These are phyloP conservation scores for Fusarium scirpi DNA, from an alignment of 2,329 filamentous ascomycete species.

Conservation along the genomic window DNA sequence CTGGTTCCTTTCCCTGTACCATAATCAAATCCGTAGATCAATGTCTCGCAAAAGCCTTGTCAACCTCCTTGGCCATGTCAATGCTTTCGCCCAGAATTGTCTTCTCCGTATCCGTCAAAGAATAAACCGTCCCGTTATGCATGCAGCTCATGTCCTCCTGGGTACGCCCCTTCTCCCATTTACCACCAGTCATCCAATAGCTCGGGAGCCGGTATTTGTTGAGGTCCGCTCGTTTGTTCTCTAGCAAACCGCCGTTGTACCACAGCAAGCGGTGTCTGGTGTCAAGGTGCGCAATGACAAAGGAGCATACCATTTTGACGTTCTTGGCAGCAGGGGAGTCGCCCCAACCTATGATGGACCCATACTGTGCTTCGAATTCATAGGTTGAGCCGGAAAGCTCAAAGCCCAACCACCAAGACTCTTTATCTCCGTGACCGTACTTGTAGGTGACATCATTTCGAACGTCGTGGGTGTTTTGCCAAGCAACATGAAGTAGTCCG, in stretches of 20 bases:
- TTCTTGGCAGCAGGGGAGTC: not conserved
- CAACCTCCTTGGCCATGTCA: constrained; percentile 22
- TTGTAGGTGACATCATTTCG: constrained; percentile 55
- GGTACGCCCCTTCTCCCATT: constrained; percentile 50
- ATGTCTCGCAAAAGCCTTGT: not conserved
- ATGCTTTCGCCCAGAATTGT: constrained; percentile 19
- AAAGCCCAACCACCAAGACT: constrained; percentile 59
- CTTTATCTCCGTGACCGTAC: constrained; percentile 58
- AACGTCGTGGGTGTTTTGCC: constrained; percentile 57
- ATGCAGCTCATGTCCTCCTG: constrained; percentile 55
- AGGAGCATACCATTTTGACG: constrained; percentile 51
- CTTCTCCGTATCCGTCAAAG: constrained; percentile 13
- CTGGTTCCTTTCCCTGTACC: not conserved
- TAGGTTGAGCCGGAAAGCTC: constrained; percentile 55
- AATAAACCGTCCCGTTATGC: constrained; percentile 29
- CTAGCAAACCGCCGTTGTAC: constrained; percentile 58
- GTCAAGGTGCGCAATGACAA: constrained; percentile 57
- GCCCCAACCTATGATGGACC: constrained; percentile 54
- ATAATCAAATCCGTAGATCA: not conserved
- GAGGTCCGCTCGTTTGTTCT: constrained; percentile 51
- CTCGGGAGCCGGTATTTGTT: constrained; percentile 50
- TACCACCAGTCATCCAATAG: constrained; percentile 55
- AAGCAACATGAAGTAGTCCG: constrained; percentile 55
- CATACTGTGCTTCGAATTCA: constrained; percentile 56
- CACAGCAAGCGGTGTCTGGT: constrained; percentile 52